Percentiles rank a stretch among this genome's conserved stretches.
Evolutionary conservation across 305 asterid genomes (phyloP).

Genomic region (Withania somnifera): DNA sequence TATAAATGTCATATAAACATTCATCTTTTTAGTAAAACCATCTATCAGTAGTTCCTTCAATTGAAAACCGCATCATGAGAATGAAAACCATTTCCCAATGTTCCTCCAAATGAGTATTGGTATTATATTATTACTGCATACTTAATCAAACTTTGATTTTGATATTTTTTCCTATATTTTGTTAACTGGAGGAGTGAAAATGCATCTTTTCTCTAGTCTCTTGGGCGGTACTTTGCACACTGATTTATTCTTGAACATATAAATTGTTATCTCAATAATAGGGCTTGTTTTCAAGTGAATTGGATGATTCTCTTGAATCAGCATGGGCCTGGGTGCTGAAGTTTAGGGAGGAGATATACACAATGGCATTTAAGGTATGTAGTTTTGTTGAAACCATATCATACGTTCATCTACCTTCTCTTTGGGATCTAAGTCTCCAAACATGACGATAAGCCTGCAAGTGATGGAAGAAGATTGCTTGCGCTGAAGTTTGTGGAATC

Average conservation of each 20-base stretch:
- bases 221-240: background rate
- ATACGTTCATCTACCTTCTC: constrained; percentile 12
- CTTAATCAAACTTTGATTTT: background rate
- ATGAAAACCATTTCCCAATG: background rate
- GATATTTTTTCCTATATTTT: background rate
- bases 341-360: constrained; percentile 76
- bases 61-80: background rate
- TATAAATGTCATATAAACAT: background rate
- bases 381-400: constrained; percentile 6
- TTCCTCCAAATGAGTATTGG: background rate
- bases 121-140: background rate
- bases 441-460: constrained; percentile 43
- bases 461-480: constrained; percentile 82
- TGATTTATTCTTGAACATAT: background rate
- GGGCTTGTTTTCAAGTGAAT: constrained; percentile 69
- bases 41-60: background rate
- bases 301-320: constrained; percentile 50
- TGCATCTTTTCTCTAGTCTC: constrained; percentile 2
- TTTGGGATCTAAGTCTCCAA: constrained; percentile 6
- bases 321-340: constrained; percentile 64
- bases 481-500: constrained; percentile 90
- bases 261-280: background rate
- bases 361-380: constrained; percentile 79
- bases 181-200: background rate
- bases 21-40: background rate